These are phyloP conservation scores for Rhipidocladum racemiflorum DNA, from an alignment of 176 grass and related monocot genomes.

Conservation along the genomic window DNA sequence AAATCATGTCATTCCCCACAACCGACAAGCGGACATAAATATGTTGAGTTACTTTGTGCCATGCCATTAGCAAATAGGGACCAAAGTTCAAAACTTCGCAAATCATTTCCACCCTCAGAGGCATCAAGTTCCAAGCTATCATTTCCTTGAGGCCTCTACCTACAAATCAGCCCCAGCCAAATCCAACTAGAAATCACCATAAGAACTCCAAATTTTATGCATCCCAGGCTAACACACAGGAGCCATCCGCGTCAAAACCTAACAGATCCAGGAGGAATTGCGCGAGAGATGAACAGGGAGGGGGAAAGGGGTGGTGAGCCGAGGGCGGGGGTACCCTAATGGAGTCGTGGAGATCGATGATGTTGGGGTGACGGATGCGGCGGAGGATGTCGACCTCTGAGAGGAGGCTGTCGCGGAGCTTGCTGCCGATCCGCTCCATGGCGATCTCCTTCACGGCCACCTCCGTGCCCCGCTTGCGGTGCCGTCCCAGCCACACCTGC, in stretches of 20 bases:
- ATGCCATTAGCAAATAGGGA: not conserved
- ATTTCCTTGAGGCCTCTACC: slow-evolving; percentile 3
- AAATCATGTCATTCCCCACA: not conserved
- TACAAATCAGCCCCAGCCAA: not conserved
- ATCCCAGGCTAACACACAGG: not conserved
- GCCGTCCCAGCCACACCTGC: slow-evolving; percentile 68
- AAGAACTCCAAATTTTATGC: not conserved
- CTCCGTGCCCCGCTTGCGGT: slow-evolving; percentile 44
- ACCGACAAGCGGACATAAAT: not conserved
- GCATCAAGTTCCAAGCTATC: not conserved
- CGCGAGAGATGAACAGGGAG: not conserved
- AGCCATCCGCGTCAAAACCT: not conserved
- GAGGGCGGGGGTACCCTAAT: slow-evolving; percentile 43
- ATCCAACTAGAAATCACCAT: slow-evolving; percentile 6
- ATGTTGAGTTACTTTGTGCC: not conserved
- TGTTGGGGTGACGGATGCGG: slow-evolving; percentile 71
- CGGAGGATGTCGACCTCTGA: slow-evolving; percentile 90
- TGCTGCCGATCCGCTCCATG: slow-evolving; percentile 68
- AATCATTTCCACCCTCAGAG: not conserved
- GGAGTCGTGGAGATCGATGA: slow-evolving; percentile 79
- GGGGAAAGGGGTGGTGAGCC: not conserved
- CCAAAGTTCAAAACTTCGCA: not conserved
- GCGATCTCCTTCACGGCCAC: slow-evolving; percentile 96
- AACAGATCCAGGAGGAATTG: slow-evolving; percentile 24
- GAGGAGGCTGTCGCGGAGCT: slow-evolving; percentile 89